Conservation (phyloP, 2,329 filamentous ascomycete genomes). For the Xylariaceae sp. region DNA sequence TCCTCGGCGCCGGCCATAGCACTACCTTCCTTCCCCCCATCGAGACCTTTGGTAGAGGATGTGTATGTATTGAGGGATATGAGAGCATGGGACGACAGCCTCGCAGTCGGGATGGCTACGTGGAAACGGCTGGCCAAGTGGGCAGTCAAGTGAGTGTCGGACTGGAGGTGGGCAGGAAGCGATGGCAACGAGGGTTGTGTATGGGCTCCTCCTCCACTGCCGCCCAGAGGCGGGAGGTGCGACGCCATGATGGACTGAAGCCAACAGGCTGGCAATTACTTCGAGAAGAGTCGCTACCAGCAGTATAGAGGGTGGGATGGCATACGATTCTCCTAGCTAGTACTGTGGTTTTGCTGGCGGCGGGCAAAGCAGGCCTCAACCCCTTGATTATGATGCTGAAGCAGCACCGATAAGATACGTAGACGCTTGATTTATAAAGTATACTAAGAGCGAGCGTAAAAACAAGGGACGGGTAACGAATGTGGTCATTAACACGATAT, state of each 20-base stretch:
- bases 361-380: neutral
- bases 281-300: slow-evolving; percentile 13
- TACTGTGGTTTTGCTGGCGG: neutral
- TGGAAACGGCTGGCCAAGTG: slow-evolving; percentile 88
- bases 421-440: slow-evolving; percentile 2
- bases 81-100: slow-evolving; percentile 83
- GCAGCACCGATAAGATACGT: neutral
- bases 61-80: slow-evolving; percentile 94
- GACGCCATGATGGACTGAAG: slow-evolving; percentile 50
- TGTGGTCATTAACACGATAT: slow-evolving; percentile 17
- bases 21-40: slow-evolving; percentile 88
- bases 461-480: slow-evolving; percentile 17
- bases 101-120: slow-evolving; percentile 79
- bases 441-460: slow-evolving; percentile 25
- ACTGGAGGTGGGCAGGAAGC: slow-evolving; percentile 76
- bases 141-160: slow-evolving; percentile 71
- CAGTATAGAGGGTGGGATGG: slow-evolving; percentile 6
- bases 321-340: slow-evolving; percentile 2
- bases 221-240: slow-evolving; percentile 47
- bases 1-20: slow-evolving; percentile 91
- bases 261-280: slow-evolving; percentile 21
- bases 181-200: slow-evolving; percentile 83
- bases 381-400: slow-evolving; percentile 9
- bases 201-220: slow-evolving; percentile 55
- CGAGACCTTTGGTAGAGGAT: slow-evolving; percentile 76